These are phyloP conservation scores for Pseudoscleropodium purum DNA, from an alignment of 225 moss, liverwort and hornwort species.

Conservation along the genomic window DNA sequence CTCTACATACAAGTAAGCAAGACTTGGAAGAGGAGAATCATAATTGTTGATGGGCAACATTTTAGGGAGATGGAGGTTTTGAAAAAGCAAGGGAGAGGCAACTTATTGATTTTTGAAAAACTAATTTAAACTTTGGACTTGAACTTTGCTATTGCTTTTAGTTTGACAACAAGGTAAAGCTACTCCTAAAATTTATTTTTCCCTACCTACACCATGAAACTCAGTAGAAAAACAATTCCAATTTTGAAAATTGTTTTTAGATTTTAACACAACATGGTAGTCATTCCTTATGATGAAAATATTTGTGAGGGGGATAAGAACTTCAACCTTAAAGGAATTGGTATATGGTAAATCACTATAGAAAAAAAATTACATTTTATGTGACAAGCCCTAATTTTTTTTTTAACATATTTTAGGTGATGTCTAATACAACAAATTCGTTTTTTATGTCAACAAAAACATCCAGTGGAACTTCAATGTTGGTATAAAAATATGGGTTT, in stretches of 20 bases:
- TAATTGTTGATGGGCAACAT: background rate
- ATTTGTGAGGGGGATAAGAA: background rate
- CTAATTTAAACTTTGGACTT: background rate
- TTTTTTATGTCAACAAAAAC: no score
- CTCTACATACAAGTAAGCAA: background rate
- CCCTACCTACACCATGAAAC: background rate
- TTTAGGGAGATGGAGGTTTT: no score
- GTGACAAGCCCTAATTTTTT: no score
- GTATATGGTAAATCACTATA: no score
- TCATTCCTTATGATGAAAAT: accelerated
- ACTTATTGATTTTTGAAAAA: accelerated
- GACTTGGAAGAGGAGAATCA: background rate
- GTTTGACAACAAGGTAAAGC: background rate
- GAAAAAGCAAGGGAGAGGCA: accelerated
- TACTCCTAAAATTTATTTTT: background rate
- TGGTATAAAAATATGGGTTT: no score
- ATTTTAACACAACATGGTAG: accelerated
- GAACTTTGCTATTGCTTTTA: no score
- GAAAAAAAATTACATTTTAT: no score
- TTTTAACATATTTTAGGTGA: no score
- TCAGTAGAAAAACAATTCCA: accelerated
- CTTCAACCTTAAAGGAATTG: accelerated
- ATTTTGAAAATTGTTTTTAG: background rate
- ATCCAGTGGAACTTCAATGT: no score
- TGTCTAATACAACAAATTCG: no score